Conservation (phyloP, 23 red algal genomes). For the Pyropia yezoensis region DNA sequence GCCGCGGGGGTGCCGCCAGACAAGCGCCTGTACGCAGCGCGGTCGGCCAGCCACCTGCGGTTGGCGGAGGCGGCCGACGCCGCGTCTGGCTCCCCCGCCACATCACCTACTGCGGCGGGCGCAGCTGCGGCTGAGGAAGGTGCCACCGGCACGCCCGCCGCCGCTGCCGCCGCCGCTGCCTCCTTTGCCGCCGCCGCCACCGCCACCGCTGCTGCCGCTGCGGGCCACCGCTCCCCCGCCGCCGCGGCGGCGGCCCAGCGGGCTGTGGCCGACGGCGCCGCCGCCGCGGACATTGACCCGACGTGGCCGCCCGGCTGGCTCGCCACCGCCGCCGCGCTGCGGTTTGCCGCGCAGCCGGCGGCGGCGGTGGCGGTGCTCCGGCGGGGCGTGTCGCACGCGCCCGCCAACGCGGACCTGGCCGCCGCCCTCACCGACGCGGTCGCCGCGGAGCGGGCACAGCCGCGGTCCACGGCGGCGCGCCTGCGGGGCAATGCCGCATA, state of each 20-base stretch:
- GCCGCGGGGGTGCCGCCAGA: slow-evolving; percentile 28
- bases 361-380: too few relatives aligned
- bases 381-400: too few relatives aligned
- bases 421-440: too few relatives aligned
- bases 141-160: too few relatives aligned
- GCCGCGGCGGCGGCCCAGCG: too few relatives aligned
- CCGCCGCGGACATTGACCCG: slow-evolving; percentile 50
- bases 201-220: too few relatives aligned
- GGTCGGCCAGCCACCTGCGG: slow-evolving; percentile 37
- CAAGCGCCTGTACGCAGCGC: slow-evolving; percentile 68
- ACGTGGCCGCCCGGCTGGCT: slow-evolving; percentile 61
- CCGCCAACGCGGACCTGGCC: too few relatives aligned
- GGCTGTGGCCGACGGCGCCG: slow-evolving; percentile 47
- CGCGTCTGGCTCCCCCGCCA: slow-evolving; percentile 7
- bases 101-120: slow-evolving; percentile 4
- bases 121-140: not conserved
- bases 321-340: slow-evolving; percentile 40
- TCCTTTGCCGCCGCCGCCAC: too few relatives aligned
- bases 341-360: too few relatives aligned
- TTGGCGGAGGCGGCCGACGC: slow-evolving; percentile 7
- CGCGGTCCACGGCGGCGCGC: slow-evolving; percentile 13
- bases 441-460: slow-evolving; percentile 2
- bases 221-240: too few relatives aligned
- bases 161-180: too few relatives aligned
- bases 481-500: slow-evolving; percentile 42